Evolutionary conservation across 306 rosid species (phyloP).

Genomic region (Quercus bicolor): DNA sequence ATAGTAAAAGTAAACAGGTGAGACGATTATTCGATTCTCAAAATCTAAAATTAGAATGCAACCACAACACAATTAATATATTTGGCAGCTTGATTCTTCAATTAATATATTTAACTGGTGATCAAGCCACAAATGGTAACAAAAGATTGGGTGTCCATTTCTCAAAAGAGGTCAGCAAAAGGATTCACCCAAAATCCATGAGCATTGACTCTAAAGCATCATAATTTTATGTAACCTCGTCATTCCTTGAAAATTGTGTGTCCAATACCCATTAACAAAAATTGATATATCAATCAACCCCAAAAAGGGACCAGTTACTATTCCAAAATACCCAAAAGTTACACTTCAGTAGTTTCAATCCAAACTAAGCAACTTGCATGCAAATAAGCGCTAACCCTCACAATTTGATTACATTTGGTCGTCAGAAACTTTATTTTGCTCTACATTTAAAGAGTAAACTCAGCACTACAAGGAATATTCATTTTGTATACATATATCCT

Average conservation of each 20-base stretch:
- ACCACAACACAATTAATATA: not conserved
- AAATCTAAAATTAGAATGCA: not conserved
- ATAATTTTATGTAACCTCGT: not conserved
- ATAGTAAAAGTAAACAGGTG: not conserved
- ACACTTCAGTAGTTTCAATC: not conserved
- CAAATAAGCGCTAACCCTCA: not conserved
- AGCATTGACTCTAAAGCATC: not conserved
- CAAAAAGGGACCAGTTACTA: not conserved
- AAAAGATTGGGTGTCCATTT: not conserved
- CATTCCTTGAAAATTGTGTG: not conserved
- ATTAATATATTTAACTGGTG: not conserved
- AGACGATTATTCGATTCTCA: not conserved
- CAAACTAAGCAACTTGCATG: not conserved
- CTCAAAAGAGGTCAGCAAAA: not conserved
- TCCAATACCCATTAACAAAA: not conserved
- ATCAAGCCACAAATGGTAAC: not conserved
- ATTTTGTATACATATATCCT: not conserved
- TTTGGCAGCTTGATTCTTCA: not conserved
- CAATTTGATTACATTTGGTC: not conserved
- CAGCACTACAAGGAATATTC: not conserved
- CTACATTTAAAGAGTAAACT: not conserved
- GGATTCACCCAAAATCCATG: not conserved
- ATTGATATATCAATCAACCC: not conserved
- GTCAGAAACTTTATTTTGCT: not conserved
- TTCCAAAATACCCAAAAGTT: not conserved